Evolutionary conservation across 2,329 filamentous ascomycete genomes (phyloP), one percentile per base, ranked within the genome.

Genomic region (Rosellinia necatrix): DNA sequence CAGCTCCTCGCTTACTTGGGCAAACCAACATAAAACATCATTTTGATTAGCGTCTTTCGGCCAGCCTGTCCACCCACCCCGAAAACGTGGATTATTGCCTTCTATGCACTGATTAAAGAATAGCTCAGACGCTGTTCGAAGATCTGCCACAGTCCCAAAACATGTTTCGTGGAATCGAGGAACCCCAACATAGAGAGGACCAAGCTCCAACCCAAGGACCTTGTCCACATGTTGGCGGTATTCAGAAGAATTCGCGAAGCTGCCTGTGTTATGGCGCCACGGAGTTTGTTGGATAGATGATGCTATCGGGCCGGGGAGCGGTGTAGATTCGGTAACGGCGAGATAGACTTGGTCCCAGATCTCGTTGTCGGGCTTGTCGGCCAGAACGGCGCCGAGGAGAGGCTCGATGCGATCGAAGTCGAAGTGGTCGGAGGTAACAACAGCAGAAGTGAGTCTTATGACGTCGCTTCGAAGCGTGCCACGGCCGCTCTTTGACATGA

Each of bases 221-320:
- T 29, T 42, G 30, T 76, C 69, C 3, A 71, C 56, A 58, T 75
- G 19, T 37, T 66, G 59, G 17, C 69, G 69, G 38, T 67, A 49
- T 58, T 75, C 70, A 4, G 71, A 74, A 0, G 71, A 74, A 56
- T 74, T 75, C 6, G 58, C 66, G 30, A 79, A 72, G 40, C 71
- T 67, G 59, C 64, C 65, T 4, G 70, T 74, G 22, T 69, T 74
- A 49, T 55, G 54, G 9, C 59, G 58, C 59, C 49, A 66, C 35
- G 64, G 68, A 10, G 67, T 72, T 61, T 71, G 66, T 58, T 63
- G 61, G 50, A 70, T 49, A 41, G 56, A 61, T 19, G 58, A 62
- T 19, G 64, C 65, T 27, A 59, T 49, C 24, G 62, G 53, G 53
- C 57, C 62, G 43, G 61, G 66, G 59, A 71, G 69, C 32, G 67